These are phyloP conservation scores for Boletus tomentosulus DNA, from an alignment of 768 basidiomycete genomes.

Conservation along the genomic window DNA sequence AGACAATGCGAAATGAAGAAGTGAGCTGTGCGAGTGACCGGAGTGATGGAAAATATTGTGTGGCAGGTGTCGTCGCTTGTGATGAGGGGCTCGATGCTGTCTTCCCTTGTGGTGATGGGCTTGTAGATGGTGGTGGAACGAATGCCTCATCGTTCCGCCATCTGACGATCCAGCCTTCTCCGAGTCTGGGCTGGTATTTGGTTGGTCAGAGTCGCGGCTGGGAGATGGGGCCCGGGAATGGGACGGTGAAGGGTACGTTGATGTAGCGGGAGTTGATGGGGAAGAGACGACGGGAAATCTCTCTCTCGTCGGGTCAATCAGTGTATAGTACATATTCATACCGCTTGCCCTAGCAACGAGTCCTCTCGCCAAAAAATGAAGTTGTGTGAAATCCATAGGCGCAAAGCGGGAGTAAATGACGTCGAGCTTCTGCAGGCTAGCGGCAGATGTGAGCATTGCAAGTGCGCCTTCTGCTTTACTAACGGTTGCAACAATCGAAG, in stretches of 20 bases:
- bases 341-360: constrained; percentile 60
- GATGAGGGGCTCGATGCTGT: constrained; percentile 5
- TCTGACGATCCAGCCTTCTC: neutral
- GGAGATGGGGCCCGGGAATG: constrained; percentile 34
- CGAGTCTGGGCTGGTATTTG: neutral
- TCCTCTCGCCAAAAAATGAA: constrained; percentile 51
- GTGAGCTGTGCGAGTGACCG: constrained; percentile 35
- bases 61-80: constrained; percentile 8
- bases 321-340: constrained; percentile 53
- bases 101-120: constrained; percentile 1
- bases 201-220: neutral
- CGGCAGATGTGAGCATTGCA: constrained; percentile 46
- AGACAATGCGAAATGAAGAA: constrained; percentile 37
- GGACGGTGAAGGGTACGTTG: constrained; percentile 30
- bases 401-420: constrained; percentile 57
- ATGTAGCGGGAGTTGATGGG: constrained; percentile 34
- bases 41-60: constrained; percentile 20
- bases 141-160: neutral
- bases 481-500: constrained; percentile 32
- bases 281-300: constrained; percentile 50
- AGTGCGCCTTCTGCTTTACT: constrained; percentile 46
- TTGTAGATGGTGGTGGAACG: neutral
- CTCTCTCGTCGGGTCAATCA: constrained; percentile 60
- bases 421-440: constrained; percentile 54
- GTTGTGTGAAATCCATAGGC: constrained; percentile 48